Evolutionary conservation across 257 asterid species (phyloP).

Genomic region (Fraxinus americana): DNA sequence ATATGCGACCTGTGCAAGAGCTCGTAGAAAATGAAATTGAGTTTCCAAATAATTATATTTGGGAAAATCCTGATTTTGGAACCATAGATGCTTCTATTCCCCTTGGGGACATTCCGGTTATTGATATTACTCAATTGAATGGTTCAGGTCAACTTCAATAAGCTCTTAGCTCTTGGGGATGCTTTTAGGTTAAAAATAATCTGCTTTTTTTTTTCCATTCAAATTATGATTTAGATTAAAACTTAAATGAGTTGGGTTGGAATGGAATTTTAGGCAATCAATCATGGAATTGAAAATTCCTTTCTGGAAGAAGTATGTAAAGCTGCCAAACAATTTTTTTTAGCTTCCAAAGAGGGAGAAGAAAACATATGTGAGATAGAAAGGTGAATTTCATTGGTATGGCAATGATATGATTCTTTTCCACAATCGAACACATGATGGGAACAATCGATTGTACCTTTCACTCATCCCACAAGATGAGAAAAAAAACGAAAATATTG

Average conservation of each 20-base stretch:
- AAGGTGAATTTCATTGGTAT: conserved; percentile 50
- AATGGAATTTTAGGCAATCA: conserved; percentile 40
- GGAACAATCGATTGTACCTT: conserved; percentile 64
- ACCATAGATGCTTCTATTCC: conserved; percentile 30
- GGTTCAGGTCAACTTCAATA: conserved; percentile 42
- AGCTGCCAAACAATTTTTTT: conserved; percentile 42
- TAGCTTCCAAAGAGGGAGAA: conserved; percentile 54
- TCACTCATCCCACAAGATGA: conserved; percentile 42
- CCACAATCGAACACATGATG: conserved; percentile 56
- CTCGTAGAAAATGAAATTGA: conserved; percentile 43
- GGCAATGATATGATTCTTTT: conserved; percentile 56
- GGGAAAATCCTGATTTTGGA: conserved; percentile 32
- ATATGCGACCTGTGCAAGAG: conserved; percentile 38
- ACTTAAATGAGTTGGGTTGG: no score
- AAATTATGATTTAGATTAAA: no score
- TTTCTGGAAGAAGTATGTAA: conserved; percentile 42
- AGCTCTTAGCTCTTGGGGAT: conserved; percentile 52
- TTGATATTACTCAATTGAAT: conserved; percentile 39
- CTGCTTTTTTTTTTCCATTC: neutral
- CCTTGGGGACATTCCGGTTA: conserved; percentile 38
- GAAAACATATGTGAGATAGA: conserved; percentile 41
- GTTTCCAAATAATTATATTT: conserved; percentile 46
- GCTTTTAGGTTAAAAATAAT: conserved; percentile 52
- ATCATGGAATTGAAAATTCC: conserved; percentile 55
- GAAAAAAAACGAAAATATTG: conserved; percentile 37